Conservation (phyloP, 495 filamentous ascomycete genomes). For the Xylaria cubensis region DNA sequence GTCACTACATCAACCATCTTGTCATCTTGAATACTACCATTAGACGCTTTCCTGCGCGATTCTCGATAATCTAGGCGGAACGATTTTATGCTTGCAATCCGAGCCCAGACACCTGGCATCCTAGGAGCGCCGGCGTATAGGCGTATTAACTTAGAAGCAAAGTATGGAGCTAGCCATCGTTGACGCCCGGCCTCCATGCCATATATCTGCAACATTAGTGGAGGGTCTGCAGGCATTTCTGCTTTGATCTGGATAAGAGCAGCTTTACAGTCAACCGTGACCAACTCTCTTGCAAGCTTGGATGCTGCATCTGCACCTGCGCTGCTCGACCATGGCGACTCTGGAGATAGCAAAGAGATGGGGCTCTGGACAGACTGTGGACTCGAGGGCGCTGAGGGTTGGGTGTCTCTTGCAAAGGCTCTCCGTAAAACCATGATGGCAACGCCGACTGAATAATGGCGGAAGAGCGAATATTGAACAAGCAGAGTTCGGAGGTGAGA, state of each 20-base stretch:
- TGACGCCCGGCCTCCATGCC: slow-evolving; percentile 81
- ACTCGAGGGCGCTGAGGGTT: slow-evolving; percentile 37
- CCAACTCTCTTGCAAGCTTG: slow-evolving; percentile 61
- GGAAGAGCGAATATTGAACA: slow-evolving; percentile 90
- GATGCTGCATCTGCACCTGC: slow-evolving; percentile 44
- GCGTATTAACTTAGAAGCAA: slow-evolving; percentile 75
- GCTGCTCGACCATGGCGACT: slow-evolving; percentile 37
- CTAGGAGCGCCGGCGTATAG: slow-evolving; percentile 87
- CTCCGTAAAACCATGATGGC: slow-evolving; percentile 77
- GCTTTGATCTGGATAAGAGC: slow-evolving; percentile 87
- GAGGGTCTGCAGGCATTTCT: slow-evolving; percentile 82
- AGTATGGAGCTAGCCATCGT: slow-evolving; percentile 80
- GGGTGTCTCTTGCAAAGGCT: slow-evolving; percentile 64
- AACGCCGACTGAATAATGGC: slow-evolving; percentile 88
- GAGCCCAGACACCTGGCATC: slow-evolving; percentile 80
- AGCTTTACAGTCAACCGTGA: slow-evolving; percentile 80
- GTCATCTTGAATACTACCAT: slow-evolving; percentile 67
- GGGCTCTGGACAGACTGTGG: slow-evolving; percentile 40
- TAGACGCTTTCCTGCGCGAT: slow-evolving; percentile 69
- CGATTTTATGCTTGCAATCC: slow-evolving; percentile 82
- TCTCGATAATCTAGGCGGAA: slow-evolving; percentile 81
- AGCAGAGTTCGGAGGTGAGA: slow-evolving; percentile 78
- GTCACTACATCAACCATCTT: slow-evolving; percentile 82
- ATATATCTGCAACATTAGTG: slow-evolving; percentile 88
- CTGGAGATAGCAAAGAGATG: slow-evolving; percentile 42